phyloP scores from a whole-genome alignment of 2,329 filamentous ascomycete species.

The Colletotrichum filicis region DNA sequence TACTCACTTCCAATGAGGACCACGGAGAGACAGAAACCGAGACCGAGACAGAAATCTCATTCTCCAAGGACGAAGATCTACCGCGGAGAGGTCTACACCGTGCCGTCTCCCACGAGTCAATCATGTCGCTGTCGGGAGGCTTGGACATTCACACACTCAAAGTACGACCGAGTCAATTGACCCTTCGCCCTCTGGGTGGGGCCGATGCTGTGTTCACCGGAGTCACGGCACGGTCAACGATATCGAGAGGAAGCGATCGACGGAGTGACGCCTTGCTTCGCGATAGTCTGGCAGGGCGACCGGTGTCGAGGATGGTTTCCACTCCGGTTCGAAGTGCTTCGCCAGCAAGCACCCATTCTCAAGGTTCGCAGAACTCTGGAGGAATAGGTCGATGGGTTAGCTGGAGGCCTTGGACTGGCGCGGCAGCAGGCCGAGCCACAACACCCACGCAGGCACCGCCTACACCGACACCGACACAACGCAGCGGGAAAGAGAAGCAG shows the following conservation, averaged over 20 bases:
- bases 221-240: conserved; percentile 69
- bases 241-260: conserved; percentile 58
- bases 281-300: conserved; percentile 60
- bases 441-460: conserved; percentile 33
- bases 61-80: conserved; percentile 47
- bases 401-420: conserved; percentile 59
- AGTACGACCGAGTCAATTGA: conserved; percentile 79
- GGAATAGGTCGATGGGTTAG: conserved; percentile 57
- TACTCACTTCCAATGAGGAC: conserved; percentile 46
- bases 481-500: conserved; percentile 33
- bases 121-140: conserved; percentile 86
- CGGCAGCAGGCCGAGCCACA: conserved; percentile 1
- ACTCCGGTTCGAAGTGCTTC: conserved; percentile 42
- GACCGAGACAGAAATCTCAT: conserved; percentile 43
- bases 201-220: conserved; percentile 67
- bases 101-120: conserved; percentile 84
- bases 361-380: conserved; percentile 38
- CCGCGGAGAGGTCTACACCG: conserved; percentile 67
- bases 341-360: conserved; percentile 41
- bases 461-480: conserved; percentile 35
- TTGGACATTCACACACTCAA: conserved; percentile 91
- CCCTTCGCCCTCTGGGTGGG: conserved; percentile 63
- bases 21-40: conserved; percentile 48
- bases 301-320: conserved; percentile 46
- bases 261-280: conserved; percentile 67